Conservation (phyloP, 345 rosid genomes). For the Hibiscus syriacus region DNA sequence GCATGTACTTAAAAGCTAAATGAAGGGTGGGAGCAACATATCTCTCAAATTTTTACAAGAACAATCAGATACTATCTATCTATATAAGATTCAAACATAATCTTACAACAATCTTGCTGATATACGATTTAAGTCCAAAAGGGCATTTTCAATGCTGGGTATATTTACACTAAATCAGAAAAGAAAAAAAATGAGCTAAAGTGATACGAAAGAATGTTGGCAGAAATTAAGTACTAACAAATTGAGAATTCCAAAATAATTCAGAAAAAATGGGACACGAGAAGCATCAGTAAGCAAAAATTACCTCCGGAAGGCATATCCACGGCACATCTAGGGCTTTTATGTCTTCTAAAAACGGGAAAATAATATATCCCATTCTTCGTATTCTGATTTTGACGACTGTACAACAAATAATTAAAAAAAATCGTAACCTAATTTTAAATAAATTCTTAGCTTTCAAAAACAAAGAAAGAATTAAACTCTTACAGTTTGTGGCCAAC, state of each 20-base stretch:
- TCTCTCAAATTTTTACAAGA: background rate
- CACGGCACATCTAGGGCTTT: conserved; percentile 41
- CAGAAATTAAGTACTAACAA: background rate
- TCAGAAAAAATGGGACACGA: background rate
- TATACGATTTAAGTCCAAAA: background rate
- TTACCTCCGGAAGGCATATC: conserved; percentile 72
- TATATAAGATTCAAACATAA: background rate
- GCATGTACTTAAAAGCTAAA: background rate
- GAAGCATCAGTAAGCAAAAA: background rate
- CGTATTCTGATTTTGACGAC: conserved; percentile 7
- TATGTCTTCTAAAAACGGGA: conserved; percentile 26
- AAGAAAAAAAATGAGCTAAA: background rate
- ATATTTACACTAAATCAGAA: background rate
- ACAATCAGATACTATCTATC: background rate
- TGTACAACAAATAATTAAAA: background rate
- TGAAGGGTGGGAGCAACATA: background rate
- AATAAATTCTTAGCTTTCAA: background rate
- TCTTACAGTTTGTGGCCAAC: conserved; percentile 46
- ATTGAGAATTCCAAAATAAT: background rate
- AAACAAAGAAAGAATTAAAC: background rate
- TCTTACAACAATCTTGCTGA: background rate
- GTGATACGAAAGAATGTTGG: background rate
- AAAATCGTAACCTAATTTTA: background rate
- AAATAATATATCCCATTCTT: conserved; percentile 17
- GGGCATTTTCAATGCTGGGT: background rate